Evolutionary conservation across 306 rosid genomes (phyloP), one percentile per base, ranked within the genome.

Genomic region (Nissolia schottii): DNA sequence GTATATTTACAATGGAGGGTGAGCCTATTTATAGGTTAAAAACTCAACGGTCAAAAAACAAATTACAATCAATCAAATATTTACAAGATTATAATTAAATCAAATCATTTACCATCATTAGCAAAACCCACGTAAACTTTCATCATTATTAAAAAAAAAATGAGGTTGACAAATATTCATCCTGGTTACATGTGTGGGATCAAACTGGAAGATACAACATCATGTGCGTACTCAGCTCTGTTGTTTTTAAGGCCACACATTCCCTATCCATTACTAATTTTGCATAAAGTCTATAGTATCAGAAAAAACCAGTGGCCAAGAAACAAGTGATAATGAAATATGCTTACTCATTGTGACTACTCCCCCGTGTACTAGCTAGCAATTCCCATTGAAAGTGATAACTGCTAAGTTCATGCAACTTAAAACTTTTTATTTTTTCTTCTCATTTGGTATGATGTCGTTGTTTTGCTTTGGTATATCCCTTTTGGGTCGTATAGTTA

Each of bases 291-390:
- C 28, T 49, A 18, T 24, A 40, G 18, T 29, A 70, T 41, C 34
- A 34, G 74, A 38, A 53, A 38, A 53, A 62, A 62, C n/a, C 23
- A 29, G 82, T 62, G 67, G 53, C 71, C 72, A 70, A 62, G 76
- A 78, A 66, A 67, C 24, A 24, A 43, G 9, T 46, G 78, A 72
- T 19, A 56, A 25, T 46, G 79, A 79, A 46, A 72, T 56, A 48
- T 46, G 40, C 40, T 53, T 54, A 40, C 53, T 37, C 61, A 51
- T 61, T 29, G 7, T 12, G 29, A 71, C 34, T 14, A 32, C 31
- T 51, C 3, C 37, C 16, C 10, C 24, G 1, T 68, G 28, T 37
- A 34, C 28, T 41, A 16, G 31, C 62, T n/a, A n/a, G n/a, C n/a
- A n/a, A 31, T 71, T 64, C 16, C 35, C 14, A 2, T 34, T 59